Evolutionary conservation across 1,139 yeast genomes (phyloP).

Genomic region (Pneumocystis carinii): DNA sequence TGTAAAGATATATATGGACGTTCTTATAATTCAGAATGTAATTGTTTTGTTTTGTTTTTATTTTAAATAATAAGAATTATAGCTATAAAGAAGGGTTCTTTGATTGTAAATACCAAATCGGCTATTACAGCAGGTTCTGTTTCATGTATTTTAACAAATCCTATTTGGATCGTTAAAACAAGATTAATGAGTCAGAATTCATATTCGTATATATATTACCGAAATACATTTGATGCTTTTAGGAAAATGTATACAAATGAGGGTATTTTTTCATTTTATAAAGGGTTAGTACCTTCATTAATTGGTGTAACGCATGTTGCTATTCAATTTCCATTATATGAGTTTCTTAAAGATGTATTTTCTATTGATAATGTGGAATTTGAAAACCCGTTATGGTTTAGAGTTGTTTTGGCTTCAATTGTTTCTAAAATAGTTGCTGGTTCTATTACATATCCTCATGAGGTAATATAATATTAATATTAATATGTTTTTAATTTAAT

Average conservation of each 20-base stretch:
- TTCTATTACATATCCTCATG: constrained; percentile 87
- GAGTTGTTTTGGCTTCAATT: constrained; percentile 59
- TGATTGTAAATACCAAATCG: constrained; percentile 31
- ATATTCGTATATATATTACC: constrained; percentile 32
- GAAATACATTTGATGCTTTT: constrained; percentile 74
- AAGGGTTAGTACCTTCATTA: constrained; percentile 80
- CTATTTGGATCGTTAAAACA: constrained; percentile 95
- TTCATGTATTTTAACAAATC: constrained; percentile 79
- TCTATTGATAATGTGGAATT: constrained; percentile 17
- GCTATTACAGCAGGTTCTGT: constrained; percentile 85
- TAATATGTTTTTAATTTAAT: background rate
- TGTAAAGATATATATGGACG: constrained; percentile 34
- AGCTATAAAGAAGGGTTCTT: constrained; percentile 2
- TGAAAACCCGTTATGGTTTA: constrained; percentile 23
- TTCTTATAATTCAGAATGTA: background rate
- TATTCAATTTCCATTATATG: constrained; percentile 93
- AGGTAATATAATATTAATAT: constrained; percentile 30
- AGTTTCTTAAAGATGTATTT: constrained; percentile 47
- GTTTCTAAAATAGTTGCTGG: constrained; percentile 81
- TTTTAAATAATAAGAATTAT: background rate
- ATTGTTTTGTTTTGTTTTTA: background rate
- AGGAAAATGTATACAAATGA: constrained; percentile 61
- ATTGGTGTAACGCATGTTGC: constrained; percentile 90
- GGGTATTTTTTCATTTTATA: constrained; percentile 70
- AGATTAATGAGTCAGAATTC: constrained; percentile 44